Base-by-base conservation (phyloP, 805 yeast species). In the Saccharomyces kudriavzevii region DNA sequence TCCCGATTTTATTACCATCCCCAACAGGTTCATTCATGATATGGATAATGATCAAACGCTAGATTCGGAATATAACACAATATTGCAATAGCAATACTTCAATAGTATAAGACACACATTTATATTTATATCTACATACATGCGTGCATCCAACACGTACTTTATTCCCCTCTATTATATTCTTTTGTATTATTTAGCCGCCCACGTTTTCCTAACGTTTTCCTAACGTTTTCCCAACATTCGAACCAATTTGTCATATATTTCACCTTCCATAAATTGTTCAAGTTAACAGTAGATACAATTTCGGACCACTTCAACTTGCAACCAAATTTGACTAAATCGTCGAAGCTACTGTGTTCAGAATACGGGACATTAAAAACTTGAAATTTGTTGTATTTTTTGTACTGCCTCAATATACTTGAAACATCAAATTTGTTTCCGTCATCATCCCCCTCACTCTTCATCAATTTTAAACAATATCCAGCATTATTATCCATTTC, bases 281-380 rank as follows among this genome's bases (percentile, higher is more conserved):
- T 61, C 8, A 68, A 59, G 53, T 80, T 81, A 4, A 92, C 99
- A 0, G 99, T 94, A 0, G 97, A 94, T 8, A 90, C 81, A 13
- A 89, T 78, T 45, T 74, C 62, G 0, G 70, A 69, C 58, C 81
- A 77, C 6, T 77, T 67, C 45, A 89, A 59, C 24, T 77, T 69
- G 2, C 78, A 71, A 24, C 85, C 79, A 64, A 92, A 88, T 52
- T 77, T 76, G 11, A 84, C 76, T 40, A 94, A 74, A 62, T 94
- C 99, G 40, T 86, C 73, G 62, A 83, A 92, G 54, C 96, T 88
- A 10, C 96, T 89, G 70, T 94, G 99, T 65, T 94, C 99, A 63
- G 95, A 85, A 64, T 94, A 94, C 0, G 99, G 98, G 1, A 91
- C 79, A 10, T 78, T 68, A 59, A 84, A 83, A 0, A 82, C 73